Base-by-base conservation (phyloP, 2,329 filamentous ascomycete species). In the Samsoniella hepiali region DNA sequence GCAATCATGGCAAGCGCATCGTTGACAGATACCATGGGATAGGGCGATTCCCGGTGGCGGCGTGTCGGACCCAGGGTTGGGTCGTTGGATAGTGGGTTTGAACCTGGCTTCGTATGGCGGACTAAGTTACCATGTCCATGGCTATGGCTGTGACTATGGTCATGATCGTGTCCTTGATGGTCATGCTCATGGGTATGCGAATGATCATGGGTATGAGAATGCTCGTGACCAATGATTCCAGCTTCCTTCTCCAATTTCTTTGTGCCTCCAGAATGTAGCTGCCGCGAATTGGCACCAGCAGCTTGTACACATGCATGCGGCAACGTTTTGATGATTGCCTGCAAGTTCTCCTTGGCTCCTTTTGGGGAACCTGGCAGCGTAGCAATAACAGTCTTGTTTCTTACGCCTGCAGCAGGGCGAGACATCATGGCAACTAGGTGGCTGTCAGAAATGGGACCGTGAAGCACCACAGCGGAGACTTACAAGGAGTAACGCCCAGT, bases 281-380 rank as follows among this genome's bases (percentile, higher is more conserved):
- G 75, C 68, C 95, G 84, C 0, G 95, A 98, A 71, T 96, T 87
- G 15, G 86, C 88, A 1, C 94, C 95, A 0, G 90, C 87, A 34
- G 91, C 91, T 78, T 98, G 94, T 8, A 91, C 79, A 69, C 95
- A 99, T n/a, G 95, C 95, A 76, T 99, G 95, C 0, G 94, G 93
- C 6, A 99, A 78, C n/a, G 94, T 87, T 72, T 93, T 96, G 66
- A 99, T 79, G 7, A 99, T 82, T 1, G 93, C 88, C 71, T 95
- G 88, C 0, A 99, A 83, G 72, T 98, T 99, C 78, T 99, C 95
- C 71, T 88, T 91, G 9, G 95, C 95, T 1, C 93, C 95, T 74
- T 98, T 98, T 0, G 95, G 95, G 0, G 94, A 98, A 1, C 95
- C 95, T 0, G 95, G 95, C 3, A 99, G 80, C 0, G 95, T 99